Evolutionary conservation across 2,329 filamentous ascomycete genomes (phyloP).

Genomic region (Aureobasidium musti): DNA sequence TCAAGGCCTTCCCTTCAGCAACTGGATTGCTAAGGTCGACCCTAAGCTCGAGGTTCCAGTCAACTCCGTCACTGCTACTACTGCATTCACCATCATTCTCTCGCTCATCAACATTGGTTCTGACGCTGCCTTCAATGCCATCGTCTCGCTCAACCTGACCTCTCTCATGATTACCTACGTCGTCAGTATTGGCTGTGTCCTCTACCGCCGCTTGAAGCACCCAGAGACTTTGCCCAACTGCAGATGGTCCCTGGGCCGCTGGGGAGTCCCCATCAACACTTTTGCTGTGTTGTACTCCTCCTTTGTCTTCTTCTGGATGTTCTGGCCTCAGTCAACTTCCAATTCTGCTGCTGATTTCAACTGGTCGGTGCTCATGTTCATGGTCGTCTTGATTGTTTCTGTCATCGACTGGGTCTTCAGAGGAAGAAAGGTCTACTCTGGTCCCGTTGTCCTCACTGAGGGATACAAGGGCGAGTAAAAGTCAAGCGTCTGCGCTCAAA

Average conservation of each 20-base stretch:
- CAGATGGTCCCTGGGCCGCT: conserved; percentile 44
- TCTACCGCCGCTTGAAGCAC: conserved; percentile 34
- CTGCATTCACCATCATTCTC: conserved; percentile 31
- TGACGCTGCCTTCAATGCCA: conserved; percentile 31
- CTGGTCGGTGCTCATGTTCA: conserved; percentile 34
- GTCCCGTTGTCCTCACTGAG: conserved; percentile 32
- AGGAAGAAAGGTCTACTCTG: conserved; percentile 31
- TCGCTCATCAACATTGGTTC: conserved; percentile 35
- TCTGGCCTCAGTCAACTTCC: conserved; percentile 38
- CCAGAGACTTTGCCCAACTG: conserved; percentile 35
- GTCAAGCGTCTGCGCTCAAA: background rate
- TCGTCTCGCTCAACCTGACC: conserved; percentile 29
- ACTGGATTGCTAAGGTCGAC: conserved; percentile 31
- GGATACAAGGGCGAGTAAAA: conserved; percentile 29
- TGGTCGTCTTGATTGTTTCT: conserved; percentile 30
- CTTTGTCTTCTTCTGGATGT: conserved; percentile 45
- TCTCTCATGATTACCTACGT: conserved; percentile 31
- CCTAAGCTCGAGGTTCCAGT: conserved; percentile 29
- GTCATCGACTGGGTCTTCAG: conserved; percentile 30
- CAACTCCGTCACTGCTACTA: conserved; percentile 27
- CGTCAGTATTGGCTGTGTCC: conserved; percentile 35
- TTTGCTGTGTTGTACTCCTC: conserved; percentile 42
- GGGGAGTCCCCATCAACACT: conserved; percentile 44
- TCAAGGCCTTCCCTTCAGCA: conserved; percentile 31
- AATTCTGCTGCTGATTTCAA: conserved; percentile 32